These are phyloP conservation scores for Parmelia sp. DNA, from an alignment of 495 filamentous ascomycete species.

Conservation along the genomic window DNA sequence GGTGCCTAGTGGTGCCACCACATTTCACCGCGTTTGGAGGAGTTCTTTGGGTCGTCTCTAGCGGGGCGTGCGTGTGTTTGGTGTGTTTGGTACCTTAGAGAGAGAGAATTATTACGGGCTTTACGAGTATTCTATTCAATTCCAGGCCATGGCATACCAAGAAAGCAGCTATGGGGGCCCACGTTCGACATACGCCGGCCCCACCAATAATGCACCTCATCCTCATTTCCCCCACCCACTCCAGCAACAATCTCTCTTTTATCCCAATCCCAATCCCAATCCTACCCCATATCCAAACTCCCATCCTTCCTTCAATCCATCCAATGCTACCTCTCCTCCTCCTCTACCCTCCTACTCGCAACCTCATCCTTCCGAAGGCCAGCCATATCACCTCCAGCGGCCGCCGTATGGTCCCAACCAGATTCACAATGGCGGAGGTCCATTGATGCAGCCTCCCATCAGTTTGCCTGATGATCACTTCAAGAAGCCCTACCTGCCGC, in stretches of 20 bases:
- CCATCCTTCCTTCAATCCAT: constrained; percentile 15
- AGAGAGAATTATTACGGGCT: neutral
- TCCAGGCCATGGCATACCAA: neutral
- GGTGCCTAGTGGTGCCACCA: neutral
- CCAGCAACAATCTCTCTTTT: constrained; percentile 17
- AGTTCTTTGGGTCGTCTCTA: neutral
- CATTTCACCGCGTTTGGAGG: neutral
- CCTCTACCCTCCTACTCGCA: constrained; percentile 23
- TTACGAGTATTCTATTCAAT: too few relatives aligned
- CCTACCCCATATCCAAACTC: constrained; percentile 14
- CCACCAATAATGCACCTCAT: neutral
- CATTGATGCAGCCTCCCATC: constrained; percentile 20
- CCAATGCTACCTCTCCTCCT: constrained; percentile 28
- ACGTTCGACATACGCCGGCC: neutral
- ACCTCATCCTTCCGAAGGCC: constrained; percentile 38
- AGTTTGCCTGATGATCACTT: constrained; percentile 21
- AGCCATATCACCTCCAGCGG: neutral
- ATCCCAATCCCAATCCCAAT: constrained; percentile 21
- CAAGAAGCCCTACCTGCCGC: constrained; percentile 14
- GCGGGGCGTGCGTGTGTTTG: too few relatives aligned
- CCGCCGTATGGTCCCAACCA: constrained; percentile 20
- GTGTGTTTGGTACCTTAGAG: too few relatives aligned
- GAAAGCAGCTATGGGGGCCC: constrained; percentile 3
- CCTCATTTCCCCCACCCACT: constrained; percentile 12
- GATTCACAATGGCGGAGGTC: constrained; percentile 17